phyloP scores from a whole-genome alignment of 768 basidiomycete genomes.

The Steccherinum ochraceum region DNA sequence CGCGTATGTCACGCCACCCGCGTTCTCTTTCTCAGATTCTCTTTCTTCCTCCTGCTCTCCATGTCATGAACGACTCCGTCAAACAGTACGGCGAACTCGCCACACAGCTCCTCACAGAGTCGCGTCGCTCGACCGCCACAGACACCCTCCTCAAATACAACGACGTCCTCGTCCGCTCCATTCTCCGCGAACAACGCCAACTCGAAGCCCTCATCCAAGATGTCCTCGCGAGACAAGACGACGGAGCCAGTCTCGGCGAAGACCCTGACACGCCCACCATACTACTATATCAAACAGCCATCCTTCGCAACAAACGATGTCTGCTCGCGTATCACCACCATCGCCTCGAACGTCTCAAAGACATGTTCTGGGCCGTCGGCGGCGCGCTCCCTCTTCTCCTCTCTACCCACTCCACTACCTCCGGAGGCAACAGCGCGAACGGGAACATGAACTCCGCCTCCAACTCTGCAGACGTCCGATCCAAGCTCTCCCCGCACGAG shows the following conservation, averaged over 20 bases:
- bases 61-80: constrained; percentile 39
- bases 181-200: constrained; percentile 88
- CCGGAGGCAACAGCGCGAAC: constrained; percentile 1
- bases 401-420: constrained; percentile 16
- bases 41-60: too few relatives aligned
- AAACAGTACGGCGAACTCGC: constrained; percentile 82
- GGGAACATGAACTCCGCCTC: constrained; percentile 6
- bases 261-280: constrained; percentile 49
- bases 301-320: constrained; percentile 92
- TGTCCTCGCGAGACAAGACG: constrained; percentile 31
- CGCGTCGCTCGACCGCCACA: constrained; percentile 77
- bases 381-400: constrained; percentile 85
- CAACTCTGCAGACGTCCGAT: constrained; percentile 43
- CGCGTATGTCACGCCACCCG: too few relatives aligned
- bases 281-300: constrained; percentile 83
- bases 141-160: constrained; percentile 90
- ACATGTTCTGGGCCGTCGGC: constrained; percentile 86
- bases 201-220: constrained; percentile 54
- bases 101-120: constrained; percentile 81
- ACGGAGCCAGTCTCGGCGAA: constrained; percentile 36
- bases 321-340: constrained; percentile 90
- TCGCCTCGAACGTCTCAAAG: constrained; percentile 74
- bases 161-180: constrained; percentile 74
- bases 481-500: constrained; percentile 72
- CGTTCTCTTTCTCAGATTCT: too few relatives aligned